Conservation (phyloP, 108 stramenopile genomes). For the Cylindrotheca fusiformis region DNA sequence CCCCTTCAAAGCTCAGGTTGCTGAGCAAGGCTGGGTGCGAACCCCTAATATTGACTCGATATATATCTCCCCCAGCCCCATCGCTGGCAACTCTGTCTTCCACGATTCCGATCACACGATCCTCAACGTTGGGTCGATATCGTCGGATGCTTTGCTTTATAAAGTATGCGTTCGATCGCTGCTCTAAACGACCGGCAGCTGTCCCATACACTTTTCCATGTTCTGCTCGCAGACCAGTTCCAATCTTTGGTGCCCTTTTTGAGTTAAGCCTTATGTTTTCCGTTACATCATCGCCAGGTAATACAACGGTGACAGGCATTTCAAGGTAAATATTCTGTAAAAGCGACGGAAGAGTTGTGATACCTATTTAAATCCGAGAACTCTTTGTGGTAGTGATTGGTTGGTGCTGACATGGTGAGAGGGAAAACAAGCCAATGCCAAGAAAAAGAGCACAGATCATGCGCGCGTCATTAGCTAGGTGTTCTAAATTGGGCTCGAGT, state of each 20-base stretch:
- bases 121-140: constrained; percentile 52
- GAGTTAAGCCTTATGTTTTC: constrained; percentile 5
- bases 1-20: constrained; percentile 73
- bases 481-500: no score
- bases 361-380: no score
- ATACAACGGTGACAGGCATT: constrained; percentile 21
- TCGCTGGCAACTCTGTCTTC: constrained; percentile 73
- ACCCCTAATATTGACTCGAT: constrained; percentile 75
- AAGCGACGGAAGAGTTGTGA: no score
- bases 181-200: constrained; percentile 34
- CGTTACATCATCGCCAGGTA: constrained; percentile 60
- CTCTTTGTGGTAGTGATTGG: no score
- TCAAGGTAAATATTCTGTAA: no score
- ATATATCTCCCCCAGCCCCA: constrained; percentile 65
- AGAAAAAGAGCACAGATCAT: no score
- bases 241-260: constrained; percentile 31
- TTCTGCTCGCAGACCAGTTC: constrained; percentile 31
- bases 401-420: no score
- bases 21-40: constrained; percentile 61
- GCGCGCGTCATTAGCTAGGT: no score
- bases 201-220: constrained; percentile 34
- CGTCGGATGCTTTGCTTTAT: constrained; percentile 37
- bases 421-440: no score
- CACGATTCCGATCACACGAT: constrained; percentile 80
- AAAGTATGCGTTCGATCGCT: constrained; percentile 32